Conservation (phyloP, 148 eudicot genomes). For the Silene conica region DNA sequence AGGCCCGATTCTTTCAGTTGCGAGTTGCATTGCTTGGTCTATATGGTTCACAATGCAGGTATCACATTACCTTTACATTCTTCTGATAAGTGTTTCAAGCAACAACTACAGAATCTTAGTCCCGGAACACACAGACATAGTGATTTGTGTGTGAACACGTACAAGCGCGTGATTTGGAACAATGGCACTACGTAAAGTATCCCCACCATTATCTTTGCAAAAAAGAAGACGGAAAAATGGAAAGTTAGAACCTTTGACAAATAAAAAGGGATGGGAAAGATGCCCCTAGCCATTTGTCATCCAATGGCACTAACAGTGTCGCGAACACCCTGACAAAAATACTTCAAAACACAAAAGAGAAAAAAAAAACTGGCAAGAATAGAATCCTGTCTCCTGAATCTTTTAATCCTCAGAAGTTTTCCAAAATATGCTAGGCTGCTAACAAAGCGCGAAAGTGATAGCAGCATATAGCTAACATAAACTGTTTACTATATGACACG, state of each 20-base stretch:
- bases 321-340: background rate
- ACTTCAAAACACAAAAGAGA: background rate
- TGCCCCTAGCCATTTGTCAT: background rate
- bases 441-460: background rate
- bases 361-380: background rate
- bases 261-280: background rate
- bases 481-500: background rate
- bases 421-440: background rate
- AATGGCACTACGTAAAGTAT: background rate
- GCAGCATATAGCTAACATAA: background rate
- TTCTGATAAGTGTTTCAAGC: background rate
- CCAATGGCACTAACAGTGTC: conserved; percentile 1
- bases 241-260: conserved; percentile 6
- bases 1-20: conserved; percentile 42
- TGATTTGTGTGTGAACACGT: background rate
- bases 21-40: conserved; percentile 45
- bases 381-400: background rate
- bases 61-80: background rate
- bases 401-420: background rate
- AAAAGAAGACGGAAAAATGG: background rate
- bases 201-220: background rate
- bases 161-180: background rate
- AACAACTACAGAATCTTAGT: too few species aligned
- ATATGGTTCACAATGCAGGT: conserved; percentile 57
- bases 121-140: background rate